These are phyloP conservation scores for Kuraishia ogatae DNA, from an alignment of 805 yeast genomes.

Conservation along the genomic window DNA sequence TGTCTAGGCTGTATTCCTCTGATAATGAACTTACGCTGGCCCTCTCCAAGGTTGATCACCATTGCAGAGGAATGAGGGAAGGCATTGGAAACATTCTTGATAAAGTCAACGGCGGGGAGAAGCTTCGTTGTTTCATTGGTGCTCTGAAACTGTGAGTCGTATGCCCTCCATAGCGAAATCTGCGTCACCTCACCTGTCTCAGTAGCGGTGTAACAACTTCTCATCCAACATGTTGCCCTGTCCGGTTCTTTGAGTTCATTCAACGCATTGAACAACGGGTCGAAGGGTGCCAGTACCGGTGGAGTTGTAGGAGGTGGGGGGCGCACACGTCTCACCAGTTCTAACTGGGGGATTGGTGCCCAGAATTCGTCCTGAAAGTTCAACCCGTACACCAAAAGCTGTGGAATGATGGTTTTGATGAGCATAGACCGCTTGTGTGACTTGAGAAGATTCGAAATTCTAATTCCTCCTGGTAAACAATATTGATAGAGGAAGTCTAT, in stretches of 20 bases:
- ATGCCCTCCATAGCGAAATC: slow-evolving; percentile 91
- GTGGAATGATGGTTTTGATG: slow-evolving; percentile 53
- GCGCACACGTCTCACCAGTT: slow-evolving; percentile 48
- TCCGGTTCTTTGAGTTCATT: slow-evolving; percentile 71
- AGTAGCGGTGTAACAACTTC: slow-evolving; percentile 79
- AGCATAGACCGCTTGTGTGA: slow-evolving; percentile 40
- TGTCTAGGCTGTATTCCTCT: slow-evolving; percentile 89
- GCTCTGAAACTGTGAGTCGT: slow-evolving; percentile 76
- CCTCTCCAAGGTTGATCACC: slow-evolving; percentile 66
- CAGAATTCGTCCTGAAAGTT: slow-evolving; percentile 25
- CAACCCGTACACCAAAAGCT: slow-evolving; percentile 44
- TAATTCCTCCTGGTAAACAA: slow-evolving; percentile 50
- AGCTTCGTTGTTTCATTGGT: slow-evolving; percentile 48
- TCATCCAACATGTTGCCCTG: slow-evolving; percentile 91
- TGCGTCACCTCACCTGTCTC: slow-evolving; percentile 85
- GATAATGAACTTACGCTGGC: slow-evolving; percentile 76
- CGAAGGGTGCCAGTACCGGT: slow-evolving; percentile 40
- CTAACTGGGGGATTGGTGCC: slow-evolving; percentile 24
- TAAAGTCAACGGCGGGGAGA: slow-evolving; percentile 93
- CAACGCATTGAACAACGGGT: slow-evolving; percentile 48
- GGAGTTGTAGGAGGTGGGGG: slow-evolving; percentile 58
- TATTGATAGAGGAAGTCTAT: slow-evolving; percentile 81
- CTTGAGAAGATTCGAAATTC: slow-evolving; percentile 43
- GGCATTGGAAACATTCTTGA: slow-evolving; percentile 85
- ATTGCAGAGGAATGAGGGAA: slow-evolving; percentile 86